These are phyloP conservation scores for Parsonsia alboflavescens DNA, from an alignment of 257 asterid genomes.

Conservation along the genomic window DNA sequence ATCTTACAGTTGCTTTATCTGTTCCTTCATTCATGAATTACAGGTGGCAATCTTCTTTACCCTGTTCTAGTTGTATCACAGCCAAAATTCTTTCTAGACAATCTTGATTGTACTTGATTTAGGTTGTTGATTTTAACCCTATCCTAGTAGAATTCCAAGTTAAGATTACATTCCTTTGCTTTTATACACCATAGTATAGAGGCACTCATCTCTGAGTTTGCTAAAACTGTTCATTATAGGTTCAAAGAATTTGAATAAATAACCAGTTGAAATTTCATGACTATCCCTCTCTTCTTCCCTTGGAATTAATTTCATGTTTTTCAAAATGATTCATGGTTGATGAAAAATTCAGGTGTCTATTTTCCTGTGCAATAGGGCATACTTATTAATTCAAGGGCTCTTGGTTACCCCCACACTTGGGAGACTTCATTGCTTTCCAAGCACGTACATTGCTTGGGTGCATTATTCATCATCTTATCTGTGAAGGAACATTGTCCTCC, in stretches of 20 bases:
- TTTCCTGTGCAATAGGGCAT: neutral
- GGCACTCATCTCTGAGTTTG: neutral
- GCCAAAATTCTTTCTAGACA: neutral
- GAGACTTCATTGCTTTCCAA: slow-evolving; percentile 34
- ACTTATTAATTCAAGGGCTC: slow-evolving; percentile 11
- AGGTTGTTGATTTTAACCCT: neutral
- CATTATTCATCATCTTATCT: slow-evolving; percentile 49
- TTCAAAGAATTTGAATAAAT: neutral
- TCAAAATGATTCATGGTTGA: neutral
- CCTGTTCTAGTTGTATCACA: neutral
- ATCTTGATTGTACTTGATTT: too few relatives aligned
- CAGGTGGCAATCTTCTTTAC: neutral
- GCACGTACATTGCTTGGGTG: slow-evolving; percentile 41
- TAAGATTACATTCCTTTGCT: neutral
- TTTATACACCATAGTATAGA: neutral
- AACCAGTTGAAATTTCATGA: neutral
- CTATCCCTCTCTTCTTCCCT: neutral
- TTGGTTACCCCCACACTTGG: slow-evolving; percentile 9
- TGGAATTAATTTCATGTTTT: neutral
- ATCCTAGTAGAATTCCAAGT: neutral
- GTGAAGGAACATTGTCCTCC: slow-evolving; percentile 19
- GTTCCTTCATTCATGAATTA: neutral
- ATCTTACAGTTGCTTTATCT: neutral
- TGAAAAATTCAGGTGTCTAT: neutral
- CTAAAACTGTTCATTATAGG: neutral